Evolutionary conservation across 176 grass and related monocot genomes (phyloP), one percentile per base, ranked within the genome.

Genomic region (Raddia guianensis): DNA sequence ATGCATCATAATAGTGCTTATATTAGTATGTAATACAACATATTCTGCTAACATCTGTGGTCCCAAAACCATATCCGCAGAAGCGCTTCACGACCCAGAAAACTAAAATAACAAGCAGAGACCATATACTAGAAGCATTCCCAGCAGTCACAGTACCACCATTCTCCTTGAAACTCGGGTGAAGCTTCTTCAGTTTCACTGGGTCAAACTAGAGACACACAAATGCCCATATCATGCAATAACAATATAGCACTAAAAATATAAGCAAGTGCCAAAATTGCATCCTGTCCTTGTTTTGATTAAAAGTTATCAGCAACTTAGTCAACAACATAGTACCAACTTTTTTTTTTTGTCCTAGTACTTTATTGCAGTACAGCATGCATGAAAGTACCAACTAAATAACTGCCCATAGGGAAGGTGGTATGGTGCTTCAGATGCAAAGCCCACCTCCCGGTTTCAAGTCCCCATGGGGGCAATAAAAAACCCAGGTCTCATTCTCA

Each of bases 151-250:
- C 91, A n/a, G 87, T 97, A 9, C 91, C 94, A 60, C 67, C 68
- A 32, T 90, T 94, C 20, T 94, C 91, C 82, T 94, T 97, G 82
- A 97, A 97, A 91, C 94, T 97, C 84, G 94, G 76, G n/a, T 85
- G 87, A 54, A 97, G 94, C 80, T 97, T 97, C 87, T 79, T 92
- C 67, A 94, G 73, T 86, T 97, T 97, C 54, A 47, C 80, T 55
- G 94, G 87, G 74, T 97, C 94, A 90, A 97, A 97, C 94, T 97
- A 79, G 46, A 77, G 9, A 51, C 15, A 63, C 7, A 37, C n/a
- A n/a, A n/a, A 16, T 57, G 42, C 64, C 57, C 51, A 58, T 32
- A 69, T 80, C 68, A 57, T 12, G 68, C 5, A 2, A 18, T 47
- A 58, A 12, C 4, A 68, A 18, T 20, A 43, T 69, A 33, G 15